Conservation (phyloP, 257 asterid genomes). For the Leptodermis oblonga region DNA sequence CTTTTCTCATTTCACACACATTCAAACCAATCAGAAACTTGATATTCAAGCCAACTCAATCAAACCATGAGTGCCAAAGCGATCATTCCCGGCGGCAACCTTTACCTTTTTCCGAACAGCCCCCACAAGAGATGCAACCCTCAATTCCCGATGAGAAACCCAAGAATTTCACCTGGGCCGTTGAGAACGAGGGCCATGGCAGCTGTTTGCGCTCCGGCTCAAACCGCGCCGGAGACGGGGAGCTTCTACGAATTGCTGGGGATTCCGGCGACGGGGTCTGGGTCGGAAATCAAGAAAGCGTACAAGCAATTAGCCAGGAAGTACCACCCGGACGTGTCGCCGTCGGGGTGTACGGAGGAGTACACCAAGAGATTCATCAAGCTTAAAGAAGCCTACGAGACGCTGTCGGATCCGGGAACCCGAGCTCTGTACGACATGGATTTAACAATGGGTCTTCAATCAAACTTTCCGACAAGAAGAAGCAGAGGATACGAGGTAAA, state of each 20-base stretch:
- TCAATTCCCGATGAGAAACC: background rate
- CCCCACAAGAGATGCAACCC: background rate
- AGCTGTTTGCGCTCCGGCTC: conserved; percentile 23
- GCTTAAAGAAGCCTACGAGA: conserved; percentile 55
- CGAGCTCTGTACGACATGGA: conserved; percentile 47
- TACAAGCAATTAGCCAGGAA: conserved; percentile 49
- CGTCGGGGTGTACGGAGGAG: conserved; percentile 57
- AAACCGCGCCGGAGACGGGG: conserved; percentile 23
- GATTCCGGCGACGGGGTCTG: conserved; percentile 32
- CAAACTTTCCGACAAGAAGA: conserved; percentile 17
- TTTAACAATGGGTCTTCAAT: conserved; percentile 26
- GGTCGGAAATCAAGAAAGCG: conserved; percentile 52
- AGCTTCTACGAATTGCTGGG: conserved; percentile 51
- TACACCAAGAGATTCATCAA: conserved; percentile 40
- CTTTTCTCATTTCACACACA: background rate
- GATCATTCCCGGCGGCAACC: background rate
- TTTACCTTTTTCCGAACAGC: conserved; percentile 5
- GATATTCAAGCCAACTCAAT: background rate
- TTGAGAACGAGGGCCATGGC: conserved; percentile 20
- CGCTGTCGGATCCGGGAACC: conserved; percentile 44
- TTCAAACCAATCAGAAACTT: background rate
- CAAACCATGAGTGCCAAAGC: conserved; percentile 11
- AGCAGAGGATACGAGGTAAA: conserved; percentile 6
- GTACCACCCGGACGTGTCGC: conserved; percentile 66
- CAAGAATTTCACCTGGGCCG: conserved; percentile 16